Evolutionary conservation across 352 stramenopile species (phyloP), one percentile per base, ranked within the genome.

Genomic region (Phytophthora cryptogea): DNA sequence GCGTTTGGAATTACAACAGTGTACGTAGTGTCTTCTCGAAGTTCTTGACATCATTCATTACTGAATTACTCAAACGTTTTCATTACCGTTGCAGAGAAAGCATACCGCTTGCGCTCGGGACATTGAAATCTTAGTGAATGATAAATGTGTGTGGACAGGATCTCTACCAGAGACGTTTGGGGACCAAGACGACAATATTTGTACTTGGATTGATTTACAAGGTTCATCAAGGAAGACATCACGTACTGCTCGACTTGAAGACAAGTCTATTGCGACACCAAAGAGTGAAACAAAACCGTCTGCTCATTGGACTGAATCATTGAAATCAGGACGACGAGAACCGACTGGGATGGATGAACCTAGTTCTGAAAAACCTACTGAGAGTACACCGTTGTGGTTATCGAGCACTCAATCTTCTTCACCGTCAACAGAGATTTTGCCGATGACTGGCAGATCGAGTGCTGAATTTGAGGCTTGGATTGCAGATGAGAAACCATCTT

Each of bases 1-100:
- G 85, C 28, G 53, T 94, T 1, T 94, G 85, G 85, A 94, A 92
- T 65, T 90, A 83, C 67, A 94, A 91, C 54, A 85, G 76, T 28
- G 82, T 91, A 66, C 20, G 81, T 69, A 35, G 11, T 42, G 16
- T 16, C 9, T 37, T 43, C 20, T 17, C 0, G 20, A n/a, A 31
- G 23, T 8, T 47, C 10, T 7, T 13, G 48, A 7, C 27, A 14
- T n/a, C n/a, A n/a, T n/a, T n/a, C n/a, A n/a, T n/a, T n/a, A n/a
- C n/a, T n/a, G n/a, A n/a, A n/a, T n/a, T n/a, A n/a, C n/a, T n/a
- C n/a, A n/a, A n/a, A n/a, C n/a, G n/a, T n/a, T n/a, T n/a, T n/a
- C n/a, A n/a, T n/a, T n/a, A n/a, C n/a, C n/a, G n/a, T n/a, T 48
- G n/a, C 40, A 80, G 63, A 79, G 72, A 71, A 30, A 63, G 0